Evolutionary conservation across 169 alveolate species (phyloP).

Genomic region (Eimeria sp.): DNA sequence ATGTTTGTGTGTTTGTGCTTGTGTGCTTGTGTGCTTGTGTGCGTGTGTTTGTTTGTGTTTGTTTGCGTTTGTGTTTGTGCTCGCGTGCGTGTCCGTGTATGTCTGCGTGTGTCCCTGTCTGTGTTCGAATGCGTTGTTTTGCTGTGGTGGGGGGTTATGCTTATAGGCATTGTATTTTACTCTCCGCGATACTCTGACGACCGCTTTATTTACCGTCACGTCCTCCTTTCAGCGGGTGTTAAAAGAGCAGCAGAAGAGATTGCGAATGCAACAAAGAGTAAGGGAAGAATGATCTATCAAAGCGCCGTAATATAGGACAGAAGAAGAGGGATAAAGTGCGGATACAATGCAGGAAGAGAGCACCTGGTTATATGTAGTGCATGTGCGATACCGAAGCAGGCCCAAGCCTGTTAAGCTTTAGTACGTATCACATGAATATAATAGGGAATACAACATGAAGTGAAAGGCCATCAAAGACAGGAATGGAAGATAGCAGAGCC

Average conservation of each 20-base stretch:
- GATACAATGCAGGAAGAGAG: neutral
- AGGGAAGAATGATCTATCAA: constrained; percentile 4
- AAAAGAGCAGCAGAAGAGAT: constrained; percentile 89
- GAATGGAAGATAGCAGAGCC: neutral
- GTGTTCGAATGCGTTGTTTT: neutral
- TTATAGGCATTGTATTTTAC: constrained; percentile 91
- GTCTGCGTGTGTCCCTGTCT: neutral
- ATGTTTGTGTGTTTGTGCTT: no score
- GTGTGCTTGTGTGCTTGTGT: neutral
- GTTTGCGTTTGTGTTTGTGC: neutral
- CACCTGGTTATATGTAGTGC: neutral
- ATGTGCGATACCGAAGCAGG: neutral
- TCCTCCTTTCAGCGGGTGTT: constrained; percentile 90
- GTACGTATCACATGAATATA: neutral
- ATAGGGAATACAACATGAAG: neutral
- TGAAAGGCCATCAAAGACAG: neutral
- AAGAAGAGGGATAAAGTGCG: neutral
- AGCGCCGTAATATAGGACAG: neutral
- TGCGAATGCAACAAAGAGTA: constrained; percentile 61
- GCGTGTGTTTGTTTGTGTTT: neutral
- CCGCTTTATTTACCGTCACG: constrained; percentile 91
- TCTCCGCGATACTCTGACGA: constrained; percentile 92
- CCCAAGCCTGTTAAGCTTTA: constrained; percentile 1
- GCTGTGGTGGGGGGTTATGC: neutral
- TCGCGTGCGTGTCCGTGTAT: neutral